Evolutionary conservation across 495 filamentous ascomycete genomes (phyloP).

Genomic region (Hyphodiscus hymeniophilus): DNA sequence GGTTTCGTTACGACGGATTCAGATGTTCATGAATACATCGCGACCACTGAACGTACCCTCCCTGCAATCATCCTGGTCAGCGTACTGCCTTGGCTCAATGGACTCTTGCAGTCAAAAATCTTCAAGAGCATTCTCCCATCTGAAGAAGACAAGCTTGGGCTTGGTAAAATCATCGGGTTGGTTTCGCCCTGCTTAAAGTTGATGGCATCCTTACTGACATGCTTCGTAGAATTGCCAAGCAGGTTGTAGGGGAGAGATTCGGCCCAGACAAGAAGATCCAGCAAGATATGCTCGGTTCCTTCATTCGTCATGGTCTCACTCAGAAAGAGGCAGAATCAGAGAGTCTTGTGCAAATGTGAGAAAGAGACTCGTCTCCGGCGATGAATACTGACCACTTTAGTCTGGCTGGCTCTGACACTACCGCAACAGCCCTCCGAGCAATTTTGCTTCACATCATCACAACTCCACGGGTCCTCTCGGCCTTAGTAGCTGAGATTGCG

Average conservation of each 20-base stretch:
- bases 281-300: conserved; percentile 39
- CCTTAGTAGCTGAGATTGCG: conserved; percentile 50
- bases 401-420: conserved; percentile 56
- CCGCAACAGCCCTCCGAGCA: conserved; percentile 49
- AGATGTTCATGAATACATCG: conserved; percentile 7
- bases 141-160: conserved; percentile 1
- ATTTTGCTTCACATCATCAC: conserved; percentile 46
- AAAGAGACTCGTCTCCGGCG: background rate
- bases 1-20: conserved; percentile 5
- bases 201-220: too few species aligned
- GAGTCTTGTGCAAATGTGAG: conserved; percentile 30
- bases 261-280: conserved; percentile 21
- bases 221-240: conserved; percentile 10
- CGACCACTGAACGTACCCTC: conserved; percentile 2
- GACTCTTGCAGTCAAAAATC: background rate
- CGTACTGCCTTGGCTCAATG: conserved; percentile 3
- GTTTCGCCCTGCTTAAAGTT: too few species aligned
- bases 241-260: conserved; percentile 28
- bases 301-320: conserved; percentile 31
- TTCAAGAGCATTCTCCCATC: conserved; percentile 7
- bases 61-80: conserved; percentile 5
- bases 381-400: conserved; percentile 1
- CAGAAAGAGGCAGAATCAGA: conserved; percentile 33
- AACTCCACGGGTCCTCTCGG: conserved; percentile 35
- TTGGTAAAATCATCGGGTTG: conserved; percentile 9